Evolutionary conservation across 495 filamentous ascomycete species (phyloP).

Genomic region (Xylaria longipes): DNA sequence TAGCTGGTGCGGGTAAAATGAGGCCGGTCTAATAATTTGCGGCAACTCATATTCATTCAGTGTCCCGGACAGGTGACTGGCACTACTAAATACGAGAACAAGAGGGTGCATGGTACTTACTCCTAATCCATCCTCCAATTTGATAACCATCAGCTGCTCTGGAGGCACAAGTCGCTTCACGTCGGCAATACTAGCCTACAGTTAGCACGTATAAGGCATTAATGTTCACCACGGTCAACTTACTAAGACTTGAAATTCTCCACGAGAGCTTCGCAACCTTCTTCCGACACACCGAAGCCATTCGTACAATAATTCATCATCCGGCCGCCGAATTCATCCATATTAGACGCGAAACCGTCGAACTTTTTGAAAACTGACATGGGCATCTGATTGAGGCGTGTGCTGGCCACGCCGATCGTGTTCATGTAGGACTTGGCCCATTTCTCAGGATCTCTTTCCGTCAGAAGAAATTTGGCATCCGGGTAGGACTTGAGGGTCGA

Average conservation of each 20-base stretch:
- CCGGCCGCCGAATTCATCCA: conserved; percentile 18
- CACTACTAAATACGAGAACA: background rate
- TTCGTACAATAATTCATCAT: conserved; percentile 28
- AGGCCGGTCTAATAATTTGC: background rate
- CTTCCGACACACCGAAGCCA: conserved; percentile 25
- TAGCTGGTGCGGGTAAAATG: background rate
- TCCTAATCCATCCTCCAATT: conserved; percentile 42
- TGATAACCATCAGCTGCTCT: conserved; percentile 36
- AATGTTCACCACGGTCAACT: background rate
- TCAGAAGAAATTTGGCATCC: conserved; percentile 44
- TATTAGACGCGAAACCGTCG: conserved; percentile 24
- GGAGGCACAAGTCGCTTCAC: conserved; percentile 42
- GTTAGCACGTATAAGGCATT: background rate
- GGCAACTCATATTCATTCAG: background rate
- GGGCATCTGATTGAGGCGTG: conserved; percentile 25
- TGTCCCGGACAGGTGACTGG: background rate
- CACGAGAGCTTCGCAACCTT: conserved; percentile 27
- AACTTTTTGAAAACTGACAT: conserved; percentile 36
- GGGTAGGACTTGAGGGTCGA: conserved; percentile 38
- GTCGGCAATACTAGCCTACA: conserved; percentile 34
- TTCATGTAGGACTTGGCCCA: conserved; percentile 38
- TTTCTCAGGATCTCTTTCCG: conserved; percentile 42
- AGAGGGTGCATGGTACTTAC: conserved; percentile 3
- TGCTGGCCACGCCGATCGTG: conserved; percentile 28
- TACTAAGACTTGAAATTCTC: conserved; percentile 42